Base-by-base conservation (phyloP, 345 rosid species). In the Tarenaya hassleriana region DNA sequence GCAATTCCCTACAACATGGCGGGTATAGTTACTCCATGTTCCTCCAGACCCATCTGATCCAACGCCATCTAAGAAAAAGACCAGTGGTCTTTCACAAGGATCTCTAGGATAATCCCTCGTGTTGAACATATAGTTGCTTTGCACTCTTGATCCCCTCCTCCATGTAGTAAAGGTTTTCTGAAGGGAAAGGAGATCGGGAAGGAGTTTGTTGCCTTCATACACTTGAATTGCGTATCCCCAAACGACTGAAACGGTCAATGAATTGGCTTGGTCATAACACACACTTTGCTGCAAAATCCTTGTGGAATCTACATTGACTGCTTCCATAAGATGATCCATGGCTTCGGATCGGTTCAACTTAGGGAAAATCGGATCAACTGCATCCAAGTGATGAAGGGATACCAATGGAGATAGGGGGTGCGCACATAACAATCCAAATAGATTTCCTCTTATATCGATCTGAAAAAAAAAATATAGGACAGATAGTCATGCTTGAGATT, bases 171-270 rank as follows among this genome's bases (percentile, higher is more conserved):
- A 91, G 7, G 96, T 78, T 73, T 70, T 81, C 62, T 77, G 89
- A 34, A 67, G 10, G 3, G 78, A 55, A 43, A 91, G 77, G 50
- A 91, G 86, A 69, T 79, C 86, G 0, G 89, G 96, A 32, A 91
- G 89, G 24, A 77, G 77, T 50, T 61, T 64, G 55, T 87, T 81
- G 41, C 95, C 89, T 64, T 84, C 80, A 20, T 73, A 72, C 32
- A 87, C 78, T 79, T 79, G 89, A 71, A 91, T 35, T 5, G 92
- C 88, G 57, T 87, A 87, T 31, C 98, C 96, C 98, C 95, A 91
- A 7, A 86, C 80, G 61, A 84, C 80, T 11, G 89, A 87, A 50
- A 82, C 68, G 2, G 88, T 80, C 62, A 87, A 72, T 17, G 54
- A 62, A 64, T 68, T 74, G 18, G 14, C 17, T 17, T 51, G 75